phyloP scores from a whole-genome alignment of 805 yeast species.

The Candida palmyrensis region DNA sequence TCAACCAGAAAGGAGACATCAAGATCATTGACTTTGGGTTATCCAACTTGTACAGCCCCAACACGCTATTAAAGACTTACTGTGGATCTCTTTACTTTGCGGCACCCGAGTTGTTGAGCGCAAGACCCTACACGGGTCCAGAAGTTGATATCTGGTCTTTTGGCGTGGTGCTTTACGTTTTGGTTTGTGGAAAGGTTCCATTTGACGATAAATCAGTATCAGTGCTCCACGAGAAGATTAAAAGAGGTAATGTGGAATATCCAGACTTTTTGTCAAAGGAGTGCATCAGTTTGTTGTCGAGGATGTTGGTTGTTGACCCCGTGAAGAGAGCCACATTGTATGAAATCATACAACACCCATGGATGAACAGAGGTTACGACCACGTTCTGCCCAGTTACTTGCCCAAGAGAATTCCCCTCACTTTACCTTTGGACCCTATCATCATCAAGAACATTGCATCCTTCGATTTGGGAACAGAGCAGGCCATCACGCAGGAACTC shows the following conservation, averaged over 20 bases:
- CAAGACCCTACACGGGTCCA: constrained; percentile 91
- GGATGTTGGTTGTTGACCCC: constrained; percentile 93
- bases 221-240: constrained; percentile 88
- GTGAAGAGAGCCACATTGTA: constrained; percentile 67
- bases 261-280: constrained; percentile 77
- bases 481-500: constrained; percentile 52
- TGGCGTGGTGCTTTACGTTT: constrained; percentile 91
- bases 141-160: constrained; percentile 98
- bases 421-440: constrained; percentile 58
- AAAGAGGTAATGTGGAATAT: constrained; percentile 86
- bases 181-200: constrained; percentile 97
- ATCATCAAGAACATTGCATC: constrained; percentile 73
- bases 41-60: constrained; percentile 75
- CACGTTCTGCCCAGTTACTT: constrained; percentile 63
- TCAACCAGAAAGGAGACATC: constrained; percentile 87
- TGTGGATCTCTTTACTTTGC: constrained; percentile 98
- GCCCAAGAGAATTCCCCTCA: constrained; percentile 74
- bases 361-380: constrained; percentile 91
- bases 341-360: constrained; percentile 83
- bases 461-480: constrained; percentile 72
- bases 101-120: constrained; percentile 92
- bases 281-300: constrained; percentile 71
- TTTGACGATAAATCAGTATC: constrained; percentile 94
- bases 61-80: constrained; percentile 76
- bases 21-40: constrained; percentile 96